These are phyloP conservation scores for Tagetes patula DNA, from an alignment of 129 eudicot genomes.

Conservation along the genomic window DNA sequence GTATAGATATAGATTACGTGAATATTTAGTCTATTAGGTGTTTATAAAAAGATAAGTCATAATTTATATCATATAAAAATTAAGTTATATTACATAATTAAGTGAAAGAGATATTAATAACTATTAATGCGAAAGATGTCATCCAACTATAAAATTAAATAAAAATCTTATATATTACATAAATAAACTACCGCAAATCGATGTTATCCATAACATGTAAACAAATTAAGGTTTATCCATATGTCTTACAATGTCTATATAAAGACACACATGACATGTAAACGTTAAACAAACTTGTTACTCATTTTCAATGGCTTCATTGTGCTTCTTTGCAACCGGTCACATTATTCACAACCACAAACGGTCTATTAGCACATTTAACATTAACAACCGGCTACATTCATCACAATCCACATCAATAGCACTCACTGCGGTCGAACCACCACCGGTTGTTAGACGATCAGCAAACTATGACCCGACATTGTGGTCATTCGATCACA, in stretches of 20 bases:
- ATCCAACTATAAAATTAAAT: background rate
- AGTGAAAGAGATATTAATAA: background rate
- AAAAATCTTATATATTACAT: background rate
- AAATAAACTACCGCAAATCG: background rate
- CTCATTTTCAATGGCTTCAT: conserved; percentile 16
- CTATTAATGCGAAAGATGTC: background rate
- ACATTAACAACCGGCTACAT: background rate
- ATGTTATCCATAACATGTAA: background rate
- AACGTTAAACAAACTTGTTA: background rate
- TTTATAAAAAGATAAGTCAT: too few species aligned
- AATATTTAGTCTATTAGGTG: too few species aligned
- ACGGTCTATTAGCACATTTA: background rate
- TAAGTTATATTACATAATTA: too few species aligned
- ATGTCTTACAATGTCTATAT: conserved; percentile 1
- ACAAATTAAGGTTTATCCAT: background rate
- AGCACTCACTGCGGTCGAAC: background rate
- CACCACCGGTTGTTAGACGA: conserved; percentile 12
- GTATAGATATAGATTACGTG: too few species aligned
- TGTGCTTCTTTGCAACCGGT: background rate
- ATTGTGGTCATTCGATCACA: conserved; percentile 21
- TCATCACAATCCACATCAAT: background rate
- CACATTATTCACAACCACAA: background rate
- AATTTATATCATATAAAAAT: too few species aligned
- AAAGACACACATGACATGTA: background rate
- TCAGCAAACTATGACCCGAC: conserved; percentile 17